Evolutionary conservation across 2,329 filamentous ascomycete species (phyloP), one percentile per base, ranked within the genome.

Genomic region (Rutstroemia sp.): DNA sequence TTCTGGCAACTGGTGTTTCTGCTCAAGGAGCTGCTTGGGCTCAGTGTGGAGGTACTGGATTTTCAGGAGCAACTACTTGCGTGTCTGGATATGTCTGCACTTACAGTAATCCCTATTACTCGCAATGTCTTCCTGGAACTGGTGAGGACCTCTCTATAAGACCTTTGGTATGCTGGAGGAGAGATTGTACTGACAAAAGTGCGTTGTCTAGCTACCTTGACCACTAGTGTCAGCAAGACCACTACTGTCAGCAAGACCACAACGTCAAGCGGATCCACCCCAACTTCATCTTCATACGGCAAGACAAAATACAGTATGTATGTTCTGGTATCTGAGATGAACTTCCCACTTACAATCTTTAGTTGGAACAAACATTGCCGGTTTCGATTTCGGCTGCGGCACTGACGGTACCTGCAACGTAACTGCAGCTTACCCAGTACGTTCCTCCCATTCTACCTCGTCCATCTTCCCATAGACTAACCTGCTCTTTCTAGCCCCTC

Each of bases 381-480:
- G 76, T 2, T 76, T 75, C 54, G 76, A 78, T 57, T 78, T 78
- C 59, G 74, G 75, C n/a, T 75, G 73, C 58, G 61, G 60, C 12
- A 77, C 72, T 4, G 68, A 72, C 37, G 66, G 75, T 18, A 71
- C 63, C 27, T 74, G 73, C 64, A 66, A 66, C 19, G 53, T 70
- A 9, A 65, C 62, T 1, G 62, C 66, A 18, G 63, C 65, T 21
- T 59, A 63, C 5, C 66, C 72, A 7, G 53, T 51, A 27, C 6
- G 53, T 5, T 6, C 7, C 34, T 37, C 7, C 14, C 5, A 34
- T 23, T 14, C n/a, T 23, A 30, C 23, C 2, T 18, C 4, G 18
- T 8, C 39, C 6, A 18, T 18, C 2, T 5, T 19, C 38, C 9
- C 19, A 18, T 39, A 42, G 34, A 44, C 10, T 8, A 5, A 3